Evolutionary conservation across 805 yeast genomes (phyloP), one percentile per base, ranked within the genome.

Genomic region (Wickerhamomyces bovis): DNA sequence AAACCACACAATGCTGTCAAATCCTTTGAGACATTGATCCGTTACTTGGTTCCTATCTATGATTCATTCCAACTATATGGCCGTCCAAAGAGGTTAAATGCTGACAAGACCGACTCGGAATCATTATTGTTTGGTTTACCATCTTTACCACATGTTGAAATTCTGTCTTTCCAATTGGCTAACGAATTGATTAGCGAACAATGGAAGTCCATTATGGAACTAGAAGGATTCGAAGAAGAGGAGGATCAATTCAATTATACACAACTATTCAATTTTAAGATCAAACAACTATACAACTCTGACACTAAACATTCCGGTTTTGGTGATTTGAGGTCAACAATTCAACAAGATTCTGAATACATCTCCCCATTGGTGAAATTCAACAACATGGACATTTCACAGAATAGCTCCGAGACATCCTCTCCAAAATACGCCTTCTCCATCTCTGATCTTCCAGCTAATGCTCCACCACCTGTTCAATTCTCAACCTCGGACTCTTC

Each of bases 91-190:
- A 80, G 84, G 49, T 73, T 88, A 54, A 81, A 76, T 56, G 87
- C 94, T 19, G 86, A 85, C 63, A 88, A 86, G 63, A 60, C 70
- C 2, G 85, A 88, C 54, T 61, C 74, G 40, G 66, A 75, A 30
- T 83, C 92, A 15, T 68, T 88, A 59, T 71, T 88, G 30, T 85
- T 83, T 67, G 92, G 83, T 0, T 69, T 85, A 49, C 95, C 95
- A 6, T 77, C 81, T 20, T 70, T 86, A 56, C 95, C 95, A 3
- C 80, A 75, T 48, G 78, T 80, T 28, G 77, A 80, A 54, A 81
- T 82, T 51, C 57, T 85, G 62, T 45, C 52, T 2, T 18, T 44
- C 28, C 13, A 44, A 19, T 6, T 48, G 11, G 44, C 54, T 5
- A 21, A 26, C 2, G n/a, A 41, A 8, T 41, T 57, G 13, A 40